phyloP scores from a whole-genome alignment of 2,329 filamentous ascomycete species.

The Arthrobotrys sphaeroides region DNA sequence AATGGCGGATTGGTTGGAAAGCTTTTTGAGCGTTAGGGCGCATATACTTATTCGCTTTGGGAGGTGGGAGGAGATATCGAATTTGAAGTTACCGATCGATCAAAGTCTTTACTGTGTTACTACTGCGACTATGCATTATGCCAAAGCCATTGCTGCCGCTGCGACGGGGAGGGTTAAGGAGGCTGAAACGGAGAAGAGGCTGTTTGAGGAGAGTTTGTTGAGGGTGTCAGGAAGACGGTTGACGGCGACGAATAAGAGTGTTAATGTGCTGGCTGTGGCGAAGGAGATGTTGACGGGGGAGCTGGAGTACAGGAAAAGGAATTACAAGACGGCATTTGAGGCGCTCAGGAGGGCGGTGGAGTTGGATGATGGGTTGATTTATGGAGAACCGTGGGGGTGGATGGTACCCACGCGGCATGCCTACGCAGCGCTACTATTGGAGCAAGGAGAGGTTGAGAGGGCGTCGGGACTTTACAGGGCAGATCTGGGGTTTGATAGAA shows the following conservation, averaged over 20 bases:
- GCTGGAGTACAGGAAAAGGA: slow-evolving; percentile 73
- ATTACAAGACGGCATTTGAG: slow-evolving; percentile 69
- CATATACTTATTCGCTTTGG: slow-evolving; percentile 80
- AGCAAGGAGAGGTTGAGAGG: slow-evolving; percentile 70
- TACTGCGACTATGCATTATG: slow-evolving; percentile 74
- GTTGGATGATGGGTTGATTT: slow-evolving; percentile 72
- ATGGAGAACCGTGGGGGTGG: slow-evolving; percentile 81
- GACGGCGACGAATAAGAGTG: slow-evolving; percentile 69
- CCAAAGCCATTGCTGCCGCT: slow-evolving; percentile 73
- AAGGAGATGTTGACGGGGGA: slow-evolving; percentile 76
- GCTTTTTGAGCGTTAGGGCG: slow-evolving; percentile 73
- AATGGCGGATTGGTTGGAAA: slow-evolving; percentile 82
- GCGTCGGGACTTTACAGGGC: slow-evolving; percentile 69
- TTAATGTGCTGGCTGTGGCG: slow-evolving; percentile 59
- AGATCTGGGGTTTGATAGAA: slow-evolving; percentile 70
- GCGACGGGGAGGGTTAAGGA: slow-evolving; percentile 67
- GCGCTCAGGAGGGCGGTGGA: slow-evolving; percentile 69
- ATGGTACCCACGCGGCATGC: slow-evolving; percentile 79
- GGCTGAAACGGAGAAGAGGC: slow-evolving; percentile 66
- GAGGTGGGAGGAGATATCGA: slow-evolving; percentile 73
- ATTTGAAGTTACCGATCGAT: slow-evolving; percentile 69
- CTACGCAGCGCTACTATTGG: slow-evolving; percentile 74
- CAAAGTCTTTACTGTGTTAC: slow-evolving; percentile 73
- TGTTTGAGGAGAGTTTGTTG: slow-evolving; percentile 67
- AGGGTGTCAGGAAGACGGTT: slow-evolving; percentile 67